Conservation (phyloP, 2,329 filamentous ascomycete species). For the Sphaerulina musiva region DNA sequence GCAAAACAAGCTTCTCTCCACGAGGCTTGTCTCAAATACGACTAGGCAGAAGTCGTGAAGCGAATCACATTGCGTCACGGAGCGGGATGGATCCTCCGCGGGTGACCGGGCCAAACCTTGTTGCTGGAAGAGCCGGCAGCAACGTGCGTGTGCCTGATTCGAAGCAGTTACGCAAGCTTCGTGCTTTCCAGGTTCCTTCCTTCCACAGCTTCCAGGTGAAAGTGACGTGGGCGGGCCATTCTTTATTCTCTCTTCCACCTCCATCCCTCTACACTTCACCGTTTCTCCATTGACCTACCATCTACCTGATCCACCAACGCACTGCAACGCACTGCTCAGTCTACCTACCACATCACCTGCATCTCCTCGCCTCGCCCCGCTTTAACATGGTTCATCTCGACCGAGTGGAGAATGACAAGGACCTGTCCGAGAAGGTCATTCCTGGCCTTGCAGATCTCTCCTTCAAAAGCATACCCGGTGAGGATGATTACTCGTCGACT, state of each 20-base stretch:
- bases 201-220: no score
- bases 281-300: background rate
- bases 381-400: slow-evolving; percentile 34
- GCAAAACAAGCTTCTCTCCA: slow-evolving; percentile 6
- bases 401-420: slow-evolving; percentile 29
- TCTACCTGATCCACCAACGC: no score
- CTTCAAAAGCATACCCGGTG: slow-evolving; percentile 38
- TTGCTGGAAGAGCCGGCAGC: no score
- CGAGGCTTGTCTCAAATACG: slow-evolving; percentile 6
- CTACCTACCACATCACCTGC: background rate
- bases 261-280: background rate
- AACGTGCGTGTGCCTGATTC: no score
- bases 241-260: background rate
- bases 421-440: slow-evolving; percentile 35
- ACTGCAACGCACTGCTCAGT: background rate
- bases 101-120: no score
- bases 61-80: background rate
- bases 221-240: background rate
- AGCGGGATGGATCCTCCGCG: background rate
- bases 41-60: background rate
- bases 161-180: no score
- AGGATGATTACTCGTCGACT: slow-evolving; percentile 62
- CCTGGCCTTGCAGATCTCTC: slow-evolving; percentile 44
- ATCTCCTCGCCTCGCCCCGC: background rate
- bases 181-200: no score